Percentiles rank a stretch among this genome's conserved stretches.
Conservation (phyloP, 2,329 filamentous ascomycete genomes). For the Aspergillus jensenii region DNA sequence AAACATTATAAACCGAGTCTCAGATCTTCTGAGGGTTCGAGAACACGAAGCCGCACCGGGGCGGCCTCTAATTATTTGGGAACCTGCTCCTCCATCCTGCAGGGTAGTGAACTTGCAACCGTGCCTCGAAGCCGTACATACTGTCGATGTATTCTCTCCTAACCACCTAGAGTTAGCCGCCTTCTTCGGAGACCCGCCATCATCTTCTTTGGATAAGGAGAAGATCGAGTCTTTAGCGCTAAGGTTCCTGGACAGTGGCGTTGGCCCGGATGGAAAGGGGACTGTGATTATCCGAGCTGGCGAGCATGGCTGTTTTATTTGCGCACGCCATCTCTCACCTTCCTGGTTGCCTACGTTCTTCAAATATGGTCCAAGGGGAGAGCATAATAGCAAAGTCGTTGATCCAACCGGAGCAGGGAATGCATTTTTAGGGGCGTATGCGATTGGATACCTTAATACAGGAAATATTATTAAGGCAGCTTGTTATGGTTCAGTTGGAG, state of each 20-base stretch:
- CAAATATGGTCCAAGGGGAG: background rate
- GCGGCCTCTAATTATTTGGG: conserved; percentile 24
- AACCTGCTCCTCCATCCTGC: conserved; percentile 23
- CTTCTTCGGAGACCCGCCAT: conserved; percentile 16
- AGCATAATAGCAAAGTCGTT: conserved; percentile 20
- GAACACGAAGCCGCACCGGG: conserved; percentile 7
- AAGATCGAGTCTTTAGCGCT: conserved; percentile 16
- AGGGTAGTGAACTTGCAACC: conserved; percentile 22
- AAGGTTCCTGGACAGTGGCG: conserved; percentile 12
- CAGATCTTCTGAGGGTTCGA: conserved; percentile 18
- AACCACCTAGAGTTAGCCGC: conserved; percentile 38
- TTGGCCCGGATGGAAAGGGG: conserved; percentile 17
- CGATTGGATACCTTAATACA: conserved; percentile 25
- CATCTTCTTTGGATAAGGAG: background rate
- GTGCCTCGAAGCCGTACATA: conserved; percentile 14
- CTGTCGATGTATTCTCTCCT: conserved; percentile 38
- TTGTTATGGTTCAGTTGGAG: conserved; percentile 33
- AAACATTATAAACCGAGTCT: conserved; percentile 12
- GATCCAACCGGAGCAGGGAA: conserved; percentile 41
- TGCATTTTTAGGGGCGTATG: conserved; percentile 36
- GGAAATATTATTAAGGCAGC: conserved; percentile 23
- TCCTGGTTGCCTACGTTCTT: conserved; percentile 34
- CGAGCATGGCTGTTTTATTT: conserved; percentile 30
- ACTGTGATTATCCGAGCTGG: conserved; percentile 31
- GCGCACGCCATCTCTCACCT: conserved; percentile 2